A percentile compares a stretch with the other conserved stretches of the same genome.
Evolutionary conservation across 257 asterid genomes (phyloP).

Genomic region (Rauvolfia tetraphylla): DNA sequence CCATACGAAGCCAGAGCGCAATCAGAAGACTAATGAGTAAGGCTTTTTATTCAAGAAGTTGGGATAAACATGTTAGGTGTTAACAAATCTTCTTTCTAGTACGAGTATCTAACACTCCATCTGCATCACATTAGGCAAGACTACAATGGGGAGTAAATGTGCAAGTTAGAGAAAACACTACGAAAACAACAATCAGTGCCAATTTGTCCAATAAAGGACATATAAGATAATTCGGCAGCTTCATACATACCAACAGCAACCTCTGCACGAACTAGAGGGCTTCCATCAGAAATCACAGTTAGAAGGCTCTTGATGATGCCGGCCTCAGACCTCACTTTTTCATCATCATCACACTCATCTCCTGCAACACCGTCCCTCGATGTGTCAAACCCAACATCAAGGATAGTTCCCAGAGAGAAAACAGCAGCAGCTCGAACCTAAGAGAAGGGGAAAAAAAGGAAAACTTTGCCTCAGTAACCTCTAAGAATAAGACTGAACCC

Average conservation of each 20-base stretch:
- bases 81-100: background rate
- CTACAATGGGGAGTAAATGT: background rate
- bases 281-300: slow-evolving; percentile 86
- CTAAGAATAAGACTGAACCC: background rate
- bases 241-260: slow-evolving; percentile 84
- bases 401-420: slow-evolving; percentile 82
- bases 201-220: slow-evolving; percentile 4
- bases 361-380: slow-evolving; percentile 71
- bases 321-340: slow-evolving; percentile 76
- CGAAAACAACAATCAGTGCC: background rate
- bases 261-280: slow-evolving; percentile 97
- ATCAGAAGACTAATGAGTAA: background rate
- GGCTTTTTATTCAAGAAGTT: background rate
- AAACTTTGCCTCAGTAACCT: slow-evolving; percentile 4
- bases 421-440: slow-evolving; percentile 98
- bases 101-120: background rate
- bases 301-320: slow-evolving; percentile 67
- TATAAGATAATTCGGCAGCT: background rate
- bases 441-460: too few relatives aligned
- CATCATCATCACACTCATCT: slow-evolving; percentile 87
- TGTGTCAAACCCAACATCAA: slow-evolving; percentile 76
- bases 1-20: background rate
- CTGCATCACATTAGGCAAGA: background rate
- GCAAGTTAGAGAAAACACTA: background rate
- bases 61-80: background rate